Base-by-base conservation (phyloP, 306 rosid species). In the Malus asiatica region DNA sequence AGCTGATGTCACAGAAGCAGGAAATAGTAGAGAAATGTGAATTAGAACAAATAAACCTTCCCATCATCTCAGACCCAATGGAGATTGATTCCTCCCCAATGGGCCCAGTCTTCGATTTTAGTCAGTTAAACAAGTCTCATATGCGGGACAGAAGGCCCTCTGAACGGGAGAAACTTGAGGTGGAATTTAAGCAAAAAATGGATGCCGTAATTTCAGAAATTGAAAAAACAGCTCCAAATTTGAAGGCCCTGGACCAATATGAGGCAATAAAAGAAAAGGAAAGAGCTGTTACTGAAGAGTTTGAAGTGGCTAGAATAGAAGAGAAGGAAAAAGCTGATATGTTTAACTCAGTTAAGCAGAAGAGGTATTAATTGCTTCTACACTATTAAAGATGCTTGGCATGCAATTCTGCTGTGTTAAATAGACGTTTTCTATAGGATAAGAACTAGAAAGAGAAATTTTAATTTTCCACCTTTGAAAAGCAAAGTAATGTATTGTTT, bases 221-320 rank as follows among this genome's bases (percentile, higher is more conserved):
- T 23, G 98, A 96, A 65, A 90, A 89, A 89, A 96, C 99, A 3
- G 97, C 99, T 30, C 99, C 99, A 42, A 96, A 96, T 88, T 82
- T 96, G 91, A 96, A 93, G 88, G 98, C 99, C 76, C 82, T 96
- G 79, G 99, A 92, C 76, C 99, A 96, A 75, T 96, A 96, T 76
- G 99, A 96, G 72, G 92, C 92, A 79, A 83, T 96, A 71, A 86
- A 87, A 66, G 93, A 89, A 82, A 96, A 89, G 89, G 99, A 92
- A 88, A 90, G 88, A 86, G 87, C 80, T 79, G 83, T 89, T 68
- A 82, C 78, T 70, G 97, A 90, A 82, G 98, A 96, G 88, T 92
- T 89, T 82, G 98, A 96, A 83, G 88, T 84, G 66, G 96, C 93
- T 51, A 90, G 99, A 83, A 96, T 88, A 78, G 98, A 87, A 81